Percentiles rank a stretch among this genome's conserved stretches.
Conservation (phyloP, 352 stramenopile genomes). For the Phytophthora cajani region DNA sequence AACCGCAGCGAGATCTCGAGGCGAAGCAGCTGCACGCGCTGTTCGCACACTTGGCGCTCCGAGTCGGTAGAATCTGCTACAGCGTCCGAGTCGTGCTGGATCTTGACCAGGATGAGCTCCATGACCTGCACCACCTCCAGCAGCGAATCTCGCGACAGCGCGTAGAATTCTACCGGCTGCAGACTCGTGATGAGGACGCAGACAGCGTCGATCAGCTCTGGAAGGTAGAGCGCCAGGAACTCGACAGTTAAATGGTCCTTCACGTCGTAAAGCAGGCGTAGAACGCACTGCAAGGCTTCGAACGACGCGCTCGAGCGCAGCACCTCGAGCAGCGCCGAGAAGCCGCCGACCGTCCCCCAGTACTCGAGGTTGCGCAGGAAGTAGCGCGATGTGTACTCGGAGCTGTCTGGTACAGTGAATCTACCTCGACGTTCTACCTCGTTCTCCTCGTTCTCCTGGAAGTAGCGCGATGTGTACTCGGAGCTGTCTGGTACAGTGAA, state of each 20-base stretch:
- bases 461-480: constrained; percentile 43
- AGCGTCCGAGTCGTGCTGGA: constrained; percentile 28
- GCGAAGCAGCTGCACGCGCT: constrained; percentile 51
- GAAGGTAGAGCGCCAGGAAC: constrained; percentile 56
- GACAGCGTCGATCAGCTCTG: constrained; percentile 38
- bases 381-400: constrained; percentile 37
- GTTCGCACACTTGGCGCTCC: constrained; percentile 20
- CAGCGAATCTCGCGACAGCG: constrained; percentile 51
- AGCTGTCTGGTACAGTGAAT: constrained; percentile 15
- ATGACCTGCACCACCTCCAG: constrained; percentile 69
- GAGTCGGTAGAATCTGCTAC: neutral
- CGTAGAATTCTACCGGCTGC: constrained; percentile 37
- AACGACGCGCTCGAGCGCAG: constrained; percentile 47
- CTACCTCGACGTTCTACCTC: neutral
- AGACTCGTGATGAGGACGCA: constrained; percentile 37
- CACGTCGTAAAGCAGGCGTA: constrained; percentile 63
- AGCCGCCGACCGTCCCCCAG: constrained; percentile 64
- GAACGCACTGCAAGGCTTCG: constrained; percentile 61
- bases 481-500: constrained; percentile 14
- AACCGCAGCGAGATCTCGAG: constrained; percentile 64
- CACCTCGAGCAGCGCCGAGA: constrained; percentile 55
- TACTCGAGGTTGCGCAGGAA: constrained; percentile 60
- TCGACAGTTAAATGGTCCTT: constrained; percentile 55
- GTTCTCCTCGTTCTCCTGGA: constrained; percentile 17
- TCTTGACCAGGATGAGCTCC: constrained; percentile 54